These are phyloP conservation scores for Auricularia cornea DNA, from an alignment of 768 basidiomycete genomes.

Conservation along the genomic window DNA sequence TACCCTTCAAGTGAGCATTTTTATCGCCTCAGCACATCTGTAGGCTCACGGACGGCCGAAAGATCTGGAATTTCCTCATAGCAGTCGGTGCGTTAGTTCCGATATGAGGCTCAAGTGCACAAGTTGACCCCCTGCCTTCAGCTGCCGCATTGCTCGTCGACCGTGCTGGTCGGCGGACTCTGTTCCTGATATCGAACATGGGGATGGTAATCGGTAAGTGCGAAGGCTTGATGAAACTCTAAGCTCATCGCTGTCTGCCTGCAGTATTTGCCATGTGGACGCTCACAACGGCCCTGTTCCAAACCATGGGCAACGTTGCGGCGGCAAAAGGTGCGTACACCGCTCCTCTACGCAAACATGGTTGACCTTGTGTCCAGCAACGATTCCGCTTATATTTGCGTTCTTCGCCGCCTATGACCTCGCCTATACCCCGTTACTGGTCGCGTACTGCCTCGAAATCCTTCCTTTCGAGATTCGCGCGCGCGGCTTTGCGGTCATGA, in stretches of 20 bases:
- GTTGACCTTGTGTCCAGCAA: constrained; percentile 30
- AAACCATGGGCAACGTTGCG: constrained; percentile 17
- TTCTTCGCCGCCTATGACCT: constrained; percentile 51
- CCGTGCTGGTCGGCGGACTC: constrained; percentile 54
- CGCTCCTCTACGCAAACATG: not conserved
- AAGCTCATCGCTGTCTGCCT: too few species aligned
- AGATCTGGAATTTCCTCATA: constrained; percentile 57
- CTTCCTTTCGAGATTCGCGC: constrained; percentile 73
- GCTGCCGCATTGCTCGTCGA: constrained; percentile 56
- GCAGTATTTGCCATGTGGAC: constrained; percentile 53
- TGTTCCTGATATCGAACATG: constrained; percentile 57
- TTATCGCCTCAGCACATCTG: not conserved
- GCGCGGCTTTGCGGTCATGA: constrained; percentile 68
- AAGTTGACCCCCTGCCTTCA: too few species aligned
- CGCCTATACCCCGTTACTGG: constrained; percentile 68
- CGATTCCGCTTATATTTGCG: constrained; percentile 58
- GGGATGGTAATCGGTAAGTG: constrained; percentile 38
- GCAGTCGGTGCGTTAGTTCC: constrained; percentile 30
- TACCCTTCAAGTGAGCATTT: constrained; percentile 38
- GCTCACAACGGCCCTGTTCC: constrained; percentile 32
- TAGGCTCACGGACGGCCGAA: not conserved
- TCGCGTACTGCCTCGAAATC: constrained; percentile 61
- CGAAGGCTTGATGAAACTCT: too few species aligned
- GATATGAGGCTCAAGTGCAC: too few species aligned
- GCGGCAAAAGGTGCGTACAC: constrained; percentile 21